These are phyloP conservation scores for Cupressus sempervirens DNA, from an alignment of 75 land plant species.

Conservation along the genomic window DNA sequence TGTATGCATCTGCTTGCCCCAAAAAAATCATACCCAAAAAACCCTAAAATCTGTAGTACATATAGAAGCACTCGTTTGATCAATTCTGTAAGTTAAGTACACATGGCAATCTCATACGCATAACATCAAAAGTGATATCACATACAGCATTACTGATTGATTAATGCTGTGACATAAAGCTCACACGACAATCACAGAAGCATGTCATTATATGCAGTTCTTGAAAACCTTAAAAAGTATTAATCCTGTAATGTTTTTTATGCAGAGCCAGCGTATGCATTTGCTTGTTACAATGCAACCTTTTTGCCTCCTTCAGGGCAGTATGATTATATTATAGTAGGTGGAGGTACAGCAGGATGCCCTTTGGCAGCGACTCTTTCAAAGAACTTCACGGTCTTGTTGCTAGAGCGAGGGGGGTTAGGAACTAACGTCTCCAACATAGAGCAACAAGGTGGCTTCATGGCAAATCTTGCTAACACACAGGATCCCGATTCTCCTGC, in stretches of 20 bases:
- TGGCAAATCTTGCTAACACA: conserved; percentile 23
- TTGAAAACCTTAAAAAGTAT: neutral
- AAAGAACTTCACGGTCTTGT: conserved; percentile 37
- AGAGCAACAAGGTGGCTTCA: conserved; percentile 52
- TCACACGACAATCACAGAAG: neutral
- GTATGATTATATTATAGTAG: conserved; percentile 74
- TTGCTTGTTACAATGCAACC: conserved; percentile 20
- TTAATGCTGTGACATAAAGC: neutral
- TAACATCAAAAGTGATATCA: neutral
- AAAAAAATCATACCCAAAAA: no score
- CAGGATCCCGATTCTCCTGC: conserved; percentile 48
- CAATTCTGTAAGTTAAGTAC: no score
- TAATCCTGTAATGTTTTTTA: neutral
- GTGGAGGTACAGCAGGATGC: conserved; percentile 83
- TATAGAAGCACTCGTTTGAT: neutral
- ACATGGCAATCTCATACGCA: no score
- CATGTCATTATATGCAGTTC: neutral
- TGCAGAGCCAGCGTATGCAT: neutral
- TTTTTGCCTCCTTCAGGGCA: conserved; percentile 23
- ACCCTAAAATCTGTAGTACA: no score
- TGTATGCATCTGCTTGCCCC: no score
- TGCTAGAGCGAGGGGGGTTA: conserved; percentile 72
- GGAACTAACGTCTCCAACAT: conserved; percentile 38
- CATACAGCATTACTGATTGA: neutral
- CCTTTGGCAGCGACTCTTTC: conserved; percentile 80